These are phyloP conservation scores for Cladosporium sp. DNA, from an alignment of 2,329 filamentous ascomycete species.

Conservation along the genomic window DNA sequence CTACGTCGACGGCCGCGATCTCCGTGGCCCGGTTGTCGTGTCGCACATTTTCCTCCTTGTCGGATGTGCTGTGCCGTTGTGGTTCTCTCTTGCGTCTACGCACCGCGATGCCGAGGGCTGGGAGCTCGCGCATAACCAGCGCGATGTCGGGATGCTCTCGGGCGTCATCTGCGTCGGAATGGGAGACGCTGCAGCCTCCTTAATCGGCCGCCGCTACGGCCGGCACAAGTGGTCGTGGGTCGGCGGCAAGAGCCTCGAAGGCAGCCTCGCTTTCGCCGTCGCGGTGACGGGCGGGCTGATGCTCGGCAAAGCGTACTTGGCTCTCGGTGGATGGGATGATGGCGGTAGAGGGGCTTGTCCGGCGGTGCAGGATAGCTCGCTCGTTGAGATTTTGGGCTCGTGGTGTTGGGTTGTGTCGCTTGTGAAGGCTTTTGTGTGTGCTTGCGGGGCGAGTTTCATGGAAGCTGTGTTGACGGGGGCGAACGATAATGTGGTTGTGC, in stretches of 20 bases:
- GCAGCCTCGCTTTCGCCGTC: slow-evolving; percentile 73
- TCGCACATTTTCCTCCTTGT: slow-evolving; percentile 95
- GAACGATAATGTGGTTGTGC: slow-evolving; percentile 98
- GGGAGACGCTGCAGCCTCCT: slow-evolving; percentile 87
- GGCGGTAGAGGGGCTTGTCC: slow-evolving; percentile 14
- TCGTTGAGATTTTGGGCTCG: not conserved
- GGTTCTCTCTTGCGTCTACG: slow-evolving; percentile 77
- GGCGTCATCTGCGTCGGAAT: slow-evolving; percentile 94
- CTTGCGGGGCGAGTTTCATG: slow-evolving; percentile 79
- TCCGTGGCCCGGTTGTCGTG: slow-evolving; percentile 90
- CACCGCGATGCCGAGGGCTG: slow-evolving; percentile 62
- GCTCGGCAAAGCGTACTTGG: slow-evolving; percentile 71
- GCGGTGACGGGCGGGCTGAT: slow-evolving; percentile 77
- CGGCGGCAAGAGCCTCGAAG: slow-evolving; percentile 92
- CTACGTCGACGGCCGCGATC: slow-evolving; percentile 90
- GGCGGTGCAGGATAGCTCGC: not conserved
- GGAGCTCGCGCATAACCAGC: slow-evolving; percentile 59
- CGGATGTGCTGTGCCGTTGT: slow-evolving; percentile 90
- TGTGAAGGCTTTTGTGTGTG: slow-evolving; percentile 69
- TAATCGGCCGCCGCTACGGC: slow-evolving; percentile 85
- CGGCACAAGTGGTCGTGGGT: slow-evolving; percentile 94
- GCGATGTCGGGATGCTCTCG: slow-evolving; percentile 86
- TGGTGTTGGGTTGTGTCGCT: slow-evolving; percentile 34
- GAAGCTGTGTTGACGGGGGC: slow-evolving; percentile 94
- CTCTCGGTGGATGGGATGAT: slow-evolving; percentile 68